Evolutionary conservation across 129 eudicot genomes (phyloP), one percentile per base, ranked within the genome.

Genomic region (Solidago caesia): DNA sequence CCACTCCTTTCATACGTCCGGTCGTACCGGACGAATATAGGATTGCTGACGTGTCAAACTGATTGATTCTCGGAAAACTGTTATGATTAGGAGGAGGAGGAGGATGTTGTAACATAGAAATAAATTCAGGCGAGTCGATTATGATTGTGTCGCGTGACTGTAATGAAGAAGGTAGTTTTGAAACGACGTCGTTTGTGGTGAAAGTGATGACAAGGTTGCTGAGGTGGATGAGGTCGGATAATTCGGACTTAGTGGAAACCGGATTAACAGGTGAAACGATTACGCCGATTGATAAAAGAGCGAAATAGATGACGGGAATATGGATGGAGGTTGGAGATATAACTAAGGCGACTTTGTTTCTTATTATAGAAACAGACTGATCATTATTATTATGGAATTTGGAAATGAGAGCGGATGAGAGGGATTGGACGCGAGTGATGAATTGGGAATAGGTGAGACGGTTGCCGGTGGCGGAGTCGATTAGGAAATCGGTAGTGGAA

Each of bases 1-100:
- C 96, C 1, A 94, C 98, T 4, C 97, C 98, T 64, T 94, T 94
- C 21, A 90, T 83, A 26, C 82, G 76, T 5, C 98, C 97, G 9
- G 98, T 94, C 39, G 98, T 94, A 62, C 98, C 97, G 6, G 98
- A 94, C 0, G 98, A 94, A 73, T 85, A 90, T 7, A 94, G 86
- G 9, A 90, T 90, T 0, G 81, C 93, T 5, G 97, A 96, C 56
- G 93, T 27, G 72, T 94, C 91, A 9, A 82, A 75, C 75, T 94
- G 97, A 4, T 56, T 57, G 3, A 27, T 29, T 85, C 81, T 7
- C 6, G 49, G 1, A 21, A 21, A 21, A 21, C 21, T 21, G 21
- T 44, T 64, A 58, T 11, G 49, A 49, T 15, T 0, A 21, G 46
- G 16, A 47, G 72, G 13, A n/a, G 46, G 42, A 12, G 6, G 6